phyloP scores from a whole-genome alignment of 352 stramenopile genomes.

The Pythium biforme region DNA sequence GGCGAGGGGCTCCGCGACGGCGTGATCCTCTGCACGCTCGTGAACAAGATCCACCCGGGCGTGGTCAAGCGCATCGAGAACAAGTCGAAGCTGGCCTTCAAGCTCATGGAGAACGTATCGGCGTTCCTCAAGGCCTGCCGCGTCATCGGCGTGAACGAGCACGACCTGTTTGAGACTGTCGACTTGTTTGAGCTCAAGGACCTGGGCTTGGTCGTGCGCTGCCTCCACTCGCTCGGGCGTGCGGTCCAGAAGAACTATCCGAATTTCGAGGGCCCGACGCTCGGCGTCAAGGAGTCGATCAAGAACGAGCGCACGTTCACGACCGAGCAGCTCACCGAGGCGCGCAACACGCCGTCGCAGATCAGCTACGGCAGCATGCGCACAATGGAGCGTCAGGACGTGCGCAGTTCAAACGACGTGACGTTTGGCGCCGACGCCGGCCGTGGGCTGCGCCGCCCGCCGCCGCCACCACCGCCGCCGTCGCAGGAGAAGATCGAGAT shows the following conservation, averaged over 20 bases:
- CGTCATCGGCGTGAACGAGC: conserved; percentile 86
- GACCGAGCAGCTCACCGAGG: conserved; percentile 60
- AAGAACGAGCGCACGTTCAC: conserved; percentile 79
- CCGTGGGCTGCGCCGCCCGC: conserved; percentile 49
- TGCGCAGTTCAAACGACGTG: conserved; percentile 56
- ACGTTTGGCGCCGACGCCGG: conserved; percentile 75
- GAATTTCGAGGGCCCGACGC: conserved; percentile 65
- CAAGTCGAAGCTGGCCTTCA: conserved; percentile 90
- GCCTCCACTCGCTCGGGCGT: conserved; percentile 70
- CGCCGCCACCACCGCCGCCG: conserved; percentile 62
- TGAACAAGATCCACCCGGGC: conserved; percentile 76
- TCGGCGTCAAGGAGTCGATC: conserved; percentile 79
- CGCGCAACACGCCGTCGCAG: conserved; percentile 54
- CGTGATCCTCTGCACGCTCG: conserved; percentile 78
- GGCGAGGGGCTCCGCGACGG: conserved; percentile 75
- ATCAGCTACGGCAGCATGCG: conserved; percentile 71
- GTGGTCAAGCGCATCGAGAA: conserved; percentile 72
- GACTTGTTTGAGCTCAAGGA: conserved; percentile 91
- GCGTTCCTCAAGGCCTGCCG: conserved; percentile 82
- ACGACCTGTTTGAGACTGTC: conserved; percentile 89
- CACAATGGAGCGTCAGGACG: conserved; percentile 62
- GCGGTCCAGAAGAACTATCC: conserved; percentile 75
- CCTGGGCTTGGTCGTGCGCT: conserved; percentile 76
- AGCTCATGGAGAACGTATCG: conserved; percentile 92
- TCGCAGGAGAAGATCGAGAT: conserved; percentile 72